These are phyloP conservation scores for Metarhizium humberi DNA, from an alignment of 2,329 filamentous ascomycete species.

Conservation along the genomic window DNA sequence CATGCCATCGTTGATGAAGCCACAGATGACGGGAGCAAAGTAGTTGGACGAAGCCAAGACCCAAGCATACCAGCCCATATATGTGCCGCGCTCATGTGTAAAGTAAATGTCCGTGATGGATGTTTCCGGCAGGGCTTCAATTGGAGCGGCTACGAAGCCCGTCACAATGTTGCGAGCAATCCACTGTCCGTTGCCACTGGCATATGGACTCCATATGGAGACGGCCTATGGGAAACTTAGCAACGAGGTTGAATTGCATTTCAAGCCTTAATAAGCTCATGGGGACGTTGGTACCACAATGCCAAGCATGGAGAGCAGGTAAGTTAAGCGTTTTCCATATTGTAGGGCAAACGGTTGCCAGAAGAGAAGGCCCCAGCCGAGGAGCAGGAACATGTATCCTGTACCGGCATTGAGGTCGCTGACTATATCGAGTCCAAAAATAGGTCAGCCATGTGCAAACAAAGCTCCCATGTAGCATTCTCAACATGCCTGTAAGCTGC, in stretches of 20 bases:
- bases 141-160: slow-evolving; percentile 34
- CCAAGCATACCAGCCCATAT: slow-evolving; percentile 32
- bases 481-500: slow-evolving; percentile 14
- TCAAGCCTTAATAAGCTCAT: too few relatives aligned
- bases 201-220: slow-evolving; percentile 22
- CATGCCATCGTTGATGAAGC: slow-evolving; percentile 32
- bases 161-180: slow-evolving; percentile 34
- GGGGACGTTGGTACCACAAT: slow-evolving; percentile 2
- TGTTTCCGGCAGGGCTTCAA: slow-evolving; percentile 36
- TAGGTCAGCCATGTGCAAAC: not conserved
- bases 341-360: slow-evolving; percentile 38
- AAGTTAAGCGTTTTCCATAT: slow-evolving; percentile 32
- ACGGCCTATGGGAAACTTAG: slow-evolving; percentile 3
- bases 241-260: not conserved
- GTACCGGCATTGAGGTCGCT: slow-evolving; percentile 29
- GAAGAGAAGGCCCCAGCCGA: slow-evolving; percentile 34
- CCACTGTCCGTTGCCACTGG: slow-evolving; percentile 31
- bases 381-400: slow-evolving; percentile 32
- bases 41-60: slow-evolving; percentile 28
- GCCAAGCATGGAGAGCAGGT: slow-evolving; percentile 26
- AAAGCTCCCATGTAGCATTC: not conserved
- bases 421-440: slow-evolving; percentile 8
- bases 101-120: slow-evolving; percentile 32
- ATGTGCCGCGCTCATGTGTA: slow-evolving; percentile 33
- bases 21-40: slow-evolving; percentile 33